Evolutionary conservation across 2,329 filamentous ascomycete species (phyloP).

Genomic region (Grosmannia serpens): DNA sequence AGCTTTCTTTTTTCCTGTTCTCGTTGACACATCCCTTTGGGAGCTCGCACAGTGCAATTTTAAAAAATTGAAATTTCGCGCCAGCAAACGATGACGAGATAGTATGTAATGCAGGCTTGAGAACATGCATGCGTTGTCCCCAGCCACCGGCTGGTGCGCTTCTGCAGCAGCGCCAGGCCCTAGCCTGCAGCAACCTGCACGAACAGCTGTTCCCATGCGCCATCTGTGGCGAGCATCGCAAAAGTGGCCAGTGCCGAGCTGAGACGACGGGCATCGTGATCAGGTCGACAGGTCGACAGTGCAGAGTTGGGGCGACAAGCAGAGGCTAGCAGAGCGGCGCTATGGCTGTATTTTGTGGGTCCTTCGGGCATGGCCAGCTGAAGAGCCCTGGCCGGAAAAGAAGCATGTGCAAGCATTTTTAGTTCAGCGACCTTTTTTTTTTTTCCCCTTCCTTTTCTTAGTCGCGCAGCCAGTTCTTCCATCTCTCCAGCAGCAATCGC

Average conservation of each 20-base stretch:
- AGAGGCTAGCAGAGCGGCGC: too few species aligned
- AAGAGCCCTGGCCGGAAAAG: neutral
- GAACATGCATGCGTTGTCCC: neutral
- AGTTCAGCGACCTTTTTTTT: neutral
- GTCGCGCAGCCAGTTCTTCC: neutral
- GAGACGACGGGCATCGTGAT: too few species aligned
- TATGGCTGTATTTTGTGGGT: neutral
- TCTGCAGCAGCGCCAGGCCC: neutral
- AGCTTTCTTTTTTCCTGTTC: neutral
- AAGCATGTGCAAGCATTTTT: neutral
- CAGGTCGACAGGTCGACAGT: too few species aligned
- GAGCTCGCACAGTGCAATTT: neutral
- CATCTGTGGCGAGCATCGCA: neutral
- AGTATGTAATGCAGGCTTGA: too few species aligned
- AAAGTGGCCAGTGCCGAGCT: too few species aligned
- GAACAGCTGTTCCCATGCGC: neutral
- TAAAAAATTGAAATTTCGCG: too few species aligned
- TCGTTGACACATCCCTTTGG: neutral
- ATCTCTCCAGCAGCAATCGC: neutral
- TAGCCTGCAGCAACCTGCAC: neutral
- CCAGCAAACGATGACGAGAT: too few species aligned
- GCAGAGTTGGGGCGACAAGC: too few species aligned
- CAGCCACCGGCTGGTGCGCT: neutral
- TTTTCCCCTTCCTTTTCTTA: too few species aligned
- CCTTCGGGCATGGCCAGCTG: neutral